Evolutionary conservation across 257 asterid genomes (phyloP), one percentile per base, ranked within the genome.

Genomic region (Capsicum baccatum): DNA sequence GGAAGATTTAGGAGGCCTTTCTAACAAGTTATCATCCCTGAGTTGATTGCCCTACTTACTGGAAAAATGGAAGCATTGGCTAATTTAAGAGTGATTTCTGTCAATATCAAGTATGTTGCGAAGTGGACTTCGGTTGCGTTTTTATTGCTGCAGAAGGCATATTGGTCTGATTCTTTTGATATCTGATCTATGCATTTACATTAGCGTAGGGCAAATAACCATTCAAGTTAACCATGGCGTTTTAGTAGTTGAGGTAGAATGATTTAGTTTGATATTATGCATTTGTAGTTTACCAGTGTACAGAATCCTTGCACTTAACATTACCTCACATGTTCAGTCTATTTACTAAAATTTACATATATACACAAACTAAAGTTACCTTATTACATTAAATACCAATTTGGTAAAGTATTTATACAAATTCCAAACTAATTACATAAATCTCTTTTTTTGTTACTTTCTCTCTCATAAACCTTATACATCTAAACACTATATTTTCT

Each of bases 101-200:
- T 35, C 14, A 15, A 17, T 33, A 39, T 74, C 55, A 2, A 39
- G 63, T 4, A 8, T 2, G 66, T 42, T 47, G n/a, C 58, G 17
- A 26, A 26, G 33, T 26, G 1, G 12, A 26, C 9, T n/a, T 44
- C 60, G 47, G 58, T 19, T 47, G 19, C 35, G 1, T 13, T 13
- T 39, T 62, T 15, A 9, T 69, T 60, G 19, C 57, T 8, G 84
- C n/a, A 79, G 50, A 55, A 12, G 68, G n/a, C 79, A 66, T 57
- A n/a, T 67, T 15, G 2, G 21, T 16, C 12, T 37, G 82, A 68
- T 86, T 62, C 79, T 79, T 83, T 67, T 58, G 62, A 9, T 80
- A 12, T 82, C 84, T 83, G 82, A 35, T 84, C 56, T 81, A 76
- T 78, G 89, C 86, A 88, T 82, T 33, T n/a, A 60, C 84, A 69